Base-by-base conservation (phyloP, 169 alveolate genomes). In the Cryptosporidium baileyi region DNA sequence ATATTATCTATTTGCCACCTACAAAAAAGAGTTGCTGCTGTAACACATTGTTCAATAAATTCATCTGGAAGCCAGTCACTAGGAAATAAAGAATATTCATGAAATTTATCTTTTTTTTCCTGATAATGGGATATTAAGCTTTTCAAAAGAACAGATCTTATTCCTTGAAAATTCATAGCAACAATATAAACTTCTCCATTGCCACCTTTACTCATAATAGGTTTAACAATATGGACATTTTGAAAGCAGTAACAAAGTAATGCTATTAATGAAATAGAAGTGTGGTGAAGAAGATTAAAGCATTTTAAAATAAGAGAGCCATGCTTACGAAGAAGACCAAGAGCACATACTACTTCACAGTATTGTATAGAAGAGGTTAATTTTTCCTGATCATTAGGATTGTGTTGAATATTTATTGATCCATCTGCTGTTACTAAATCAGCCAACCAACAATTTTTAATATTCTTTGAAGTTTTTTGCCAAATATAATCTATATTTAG, bases 401-500 rank as follows among this genome's bases (percentile, higher is more conserved):
- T 91, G 59, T 54, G 57, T 57, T 91, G 94, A 45, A 91, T 88
- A 81, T 85, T 80, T 54, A 91, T 63, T 17, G 94, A 91, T 2
- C 94, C 94, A 51, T 91, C 94, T 24, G 94, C 94, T 6, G 94
- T 91, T 15, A 90, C 94, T 2, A 91, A 28, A 59, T 91, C 94
- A 5, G 80, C 91, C 44, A 85, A 63, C 65, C 80, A 52, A 19
- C 49, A 36, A 22, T 47, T 65, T 43, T 90, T 45, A 30, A 62
- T 61, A 19, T 54, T 74, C 41, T 74, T 74, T 3, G 85, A 74
- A 63, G 91, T 44, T 63, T 82, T 40, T 80, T 88, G 90, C 94
- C 94, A 91, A 13, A 91, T 91, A 80, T 88, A 81, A 47, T 91
- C 94, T 1, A 91, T 89, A 62, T 90, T 91, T 28, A 80, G 80